Conservation (phyloP, 2,329 filamentous ascomycete species). For the Hypocrella siamensis region DNA sequence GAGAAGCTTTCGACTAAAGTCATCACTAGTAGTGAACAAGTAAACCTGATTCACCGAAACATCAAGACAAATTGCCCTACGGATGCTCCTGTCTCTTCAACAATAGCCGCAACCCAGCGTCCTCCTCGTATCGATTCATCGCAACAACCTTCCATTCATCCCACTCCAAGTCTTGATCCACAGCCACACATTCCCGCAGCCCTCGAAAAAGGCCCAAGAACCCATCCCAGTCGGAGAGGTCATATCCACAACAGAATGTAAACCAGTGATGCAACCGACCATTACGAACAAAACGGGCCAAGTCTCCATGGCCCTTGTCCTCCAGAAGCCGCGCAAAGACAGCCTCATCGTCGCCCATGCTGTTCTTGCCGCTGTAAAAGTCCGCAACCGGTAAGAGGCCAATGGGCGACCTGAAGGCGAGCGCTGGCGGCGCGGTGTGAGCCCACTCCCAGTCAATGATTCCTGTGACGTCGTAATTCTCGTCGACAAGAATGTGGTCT, state of each 20-base stretch:
- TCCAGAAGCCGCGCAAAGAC: slow-evolving; percentile 16
- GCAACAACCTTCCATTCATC: slow-evolving; percentile 19
- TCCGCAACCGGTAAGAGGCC: slow-evolving; percentile 21
- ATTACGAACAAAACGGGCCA: slow-evolving; percentile 20
- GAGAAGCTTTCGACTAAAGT: too few species aligned
- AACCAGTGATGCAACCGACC: slow-evolving; percentile 22
- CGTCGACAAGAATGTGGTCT: slow-evolving; percentile 29
- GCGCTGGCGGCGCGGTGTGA: slow-evolving; percentile 16
- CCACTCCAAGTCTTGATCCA: slow-evolving; percentile 20
- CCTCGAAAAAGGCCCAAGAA: slow-evolving; percentile 24
- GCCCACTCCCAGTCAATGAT: slow-evolving; percentile 30
- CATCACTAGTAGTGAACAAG: too few species aligned
- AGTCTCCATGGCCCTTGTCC: slow-evolving; percentile 17
- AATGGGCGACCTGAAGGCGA: slow-evolving; percentile 26
- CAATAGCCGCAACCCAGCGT: slow-evolving; percentile 8
- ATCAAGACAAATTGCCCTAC: too few species aligned
- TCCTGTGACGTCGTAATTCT: slow-evolving; percentile 27
- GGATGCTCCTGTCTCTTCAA: too few species aligned
- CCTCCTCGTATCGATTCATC: slow-evolving; percentile 17
- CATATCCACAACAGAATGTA: slow-evolving; percentile 24
- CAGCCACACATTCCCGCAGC: slow-evolving; percentile 17
- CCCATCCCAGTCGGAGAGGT: slow-evolving; percentile 24
- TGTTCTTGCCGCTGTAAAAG: slow-evolving; percentile 21
- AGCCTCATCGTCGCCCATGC: slow-evolving; percentile 20
- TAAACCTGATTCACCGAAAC: too few species aligned